A percentile compares a stretch with the other conserved stretches of the same genome.
These are phyloP conservation scores for Leccinum variabile DNA, from an alignment of 1,284 basidiomycete genomes.

Conservation along the genomic window DNA sequence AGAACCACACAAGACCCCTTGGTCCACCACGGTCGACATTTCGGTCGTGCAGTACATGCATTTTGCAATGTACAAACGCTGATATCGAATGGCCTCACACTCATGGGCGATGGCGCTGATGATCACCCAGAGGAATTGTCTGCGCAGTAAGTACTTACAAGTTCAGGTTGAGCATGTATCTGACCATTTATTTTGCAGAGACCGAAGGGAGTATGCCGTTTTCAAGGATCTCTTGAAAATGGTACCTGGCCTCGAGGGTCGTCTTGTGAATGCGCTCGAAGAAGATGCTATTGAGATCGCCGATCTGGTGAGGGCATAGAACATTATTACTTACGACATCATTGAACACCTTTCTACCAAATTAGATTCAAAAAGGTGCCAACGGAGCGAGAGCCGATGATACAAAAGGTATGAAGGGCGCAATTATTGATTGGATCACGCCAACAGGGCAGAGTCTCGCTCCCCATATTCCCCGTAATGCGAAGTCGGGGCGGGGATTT, in stretches of 20 bases:
- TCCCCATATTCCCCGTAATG: conserved; percentile 1
- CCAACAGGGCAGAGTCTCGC: not conserved
- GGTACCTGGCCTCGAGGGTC: not conserved
- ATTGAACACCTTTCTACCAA: not conserved
- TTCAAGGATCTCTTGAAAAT: conserved; percentile 1
- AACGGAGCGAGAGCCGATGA: not conserved
- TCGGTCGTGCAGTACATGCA: not conserved
- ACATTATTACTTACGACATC: no score
- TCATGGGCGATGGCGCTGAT: not conserved
- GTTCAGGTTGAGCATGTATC: not conserved
- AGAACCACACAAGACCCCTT: not conserved
- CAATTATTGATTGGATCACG: conserved; percentile 1
- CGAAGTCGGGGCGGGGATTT: not conserved
- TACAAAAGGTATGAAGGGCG: conserved; percentile 1
- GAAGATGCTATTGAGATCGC: not conserved
- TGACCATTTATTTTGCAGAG: not conserved
- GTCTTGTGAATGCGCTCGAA: not conserved
- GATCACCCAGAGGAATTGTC: not conserved
- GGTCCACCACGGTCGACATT: not conserved
- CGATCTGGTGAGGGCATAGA: not conserved
- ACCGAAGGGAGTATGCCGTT: not conserved
- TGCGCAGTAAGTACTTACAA: not conserved
- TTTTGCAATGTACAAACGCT: not conserved
- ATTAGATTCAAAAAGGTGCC: not conserved
- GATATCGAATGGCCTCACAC: not conserved